phyloP scores from a whole-genome alignment of 2,329 filamentous ascomycete species.

The Pyrenochaeta sp. region DNA sequence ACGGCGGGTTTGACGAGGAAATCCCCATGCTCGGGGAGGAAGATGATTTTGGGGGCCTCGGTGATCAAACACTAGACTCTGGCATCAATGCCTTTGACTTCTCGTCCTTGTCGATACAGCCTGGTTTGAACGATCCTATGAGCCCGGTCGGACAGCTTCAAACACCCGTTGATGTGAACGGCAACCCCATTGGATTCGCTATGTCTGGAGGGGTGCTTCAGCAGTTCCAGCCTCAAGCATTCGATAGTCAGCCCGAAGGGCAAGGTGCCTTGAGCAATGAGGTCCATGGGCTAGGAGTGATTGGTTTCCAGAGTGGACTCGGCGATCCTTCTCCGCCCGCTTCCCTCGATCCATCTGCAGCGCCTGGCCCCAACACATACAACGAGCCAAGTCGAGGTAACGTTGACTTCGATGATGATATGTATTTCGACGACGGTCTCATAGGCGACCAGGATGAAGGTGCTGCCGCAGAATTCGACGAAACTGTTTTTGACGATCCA shows the following conservation, averaged over 20 bases:
- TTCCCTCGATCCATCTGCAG: slow-evolving; percentile 15
- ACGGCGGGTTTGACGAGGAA: slow-evolving; percentile 71
- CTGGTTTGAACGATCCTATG: slow-evolving; percentile 25
- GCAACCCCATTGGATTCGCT: slow-evolving; percentile 45
- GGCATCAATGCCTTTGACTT: slow-evolving; percentile 46
- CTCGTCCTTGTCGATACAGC: slow-evolving; percentile 39
- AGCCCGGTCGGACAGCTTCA: slow-evolving; percentile 38
- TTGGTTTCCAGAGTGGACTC: slow-evolving; percentile 18
- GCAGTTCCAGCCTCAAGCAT: slow-evolving; percentile 21
- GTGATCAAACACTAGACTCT: slow-evolving; percentile 35
- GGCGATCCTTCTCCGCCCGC: slow-evolving; percentile 16
- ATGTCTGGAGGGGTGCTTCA: slow-evolving; percentile 38
- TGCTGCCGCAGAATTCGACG: slow-evolving; percentile 70
- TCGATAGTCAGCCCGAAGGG: not conserved
- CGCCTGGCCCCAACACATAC: slow-evolving; percentile 9
- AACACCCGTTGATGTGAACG: slow-evolving; percentile 40
- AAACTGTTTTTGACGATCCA: slow-evolving; percentile 74
- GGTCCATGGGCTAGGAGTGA: slow-evolving; percentile 26
- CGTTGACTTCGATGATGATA: slow-evolving; percentile 59
- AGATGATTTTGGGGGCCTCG: slow-evolving; percentile 39
- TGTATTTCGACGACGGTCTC: slow-evolving; percentile 75
- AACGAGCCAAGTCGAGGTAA: slow-evolving; percentile 15
- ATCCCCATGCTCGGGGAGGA: slow-evolving; percentile 64
- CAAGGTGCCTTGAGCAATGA: not conserved
- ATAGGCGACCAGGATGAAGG: slow-evolving; percentile 60